Conservation (phyloP, 2,329 filamentous ascomycete genomes). For the Pseudogymnoascus sp. region DNA sequence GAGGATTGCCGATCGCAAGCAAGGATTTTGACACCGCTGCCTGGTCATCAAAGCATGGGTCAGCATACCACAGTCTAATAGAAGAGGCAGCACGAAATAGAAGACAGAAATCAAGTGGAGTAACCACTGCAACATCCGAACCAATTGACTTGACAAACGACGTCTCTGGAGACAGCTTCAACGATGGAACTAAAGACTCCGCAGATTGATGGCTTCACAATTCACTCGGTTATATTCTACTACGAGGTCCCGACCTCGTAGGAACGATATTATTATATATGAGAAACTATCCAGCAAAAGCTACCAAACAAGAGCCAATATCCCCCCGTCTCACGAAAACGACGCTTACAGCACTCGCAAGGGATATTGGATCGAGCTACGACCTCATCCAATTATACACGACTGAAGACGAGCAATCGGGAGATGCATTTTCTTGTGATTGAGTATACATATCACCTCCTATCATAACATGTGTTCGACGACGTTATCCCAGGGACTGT, state of each 20-base stretch:
- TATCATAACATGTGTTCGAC: background rate
- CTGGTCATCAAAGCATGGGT: constrained; percentile 66
- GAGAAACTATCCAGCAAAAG: background rate
- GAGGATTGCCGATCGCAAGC: constrained; percentile 53
- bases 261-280: background rate
- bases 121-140: background rate
- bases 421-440: background rate
- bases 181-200: background rate
- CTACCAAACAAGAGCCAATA: background rate
- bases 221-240: background rate
- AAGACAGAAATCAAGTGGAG: constrained; percentile 26
- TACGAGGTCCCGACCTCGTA: background rate
- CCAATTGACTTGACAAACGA: background rate
- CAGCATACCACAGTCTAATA: constrained; percentile 73
- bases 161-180: background rate
- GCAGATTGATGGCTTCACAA: background rate
- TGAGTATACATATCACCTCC: background rate
- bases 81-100: constrained; percentile 56
- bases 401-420: background rate
- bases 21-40: constrained; percentile 80
- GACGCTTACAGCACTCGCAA: background rate
- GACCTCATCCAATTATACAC: background rate
- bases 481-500: background rate
- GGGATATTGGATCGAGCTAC: background rate
- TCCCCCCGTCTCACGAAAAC: background rate